Percentiles rank a stretch among this genome's conserved stretches.
These are phyloP conservation scores for Plasmodium fragile DNA, from an alignment of 169 alveolate species.

Conservation along the genomic window DNA sequence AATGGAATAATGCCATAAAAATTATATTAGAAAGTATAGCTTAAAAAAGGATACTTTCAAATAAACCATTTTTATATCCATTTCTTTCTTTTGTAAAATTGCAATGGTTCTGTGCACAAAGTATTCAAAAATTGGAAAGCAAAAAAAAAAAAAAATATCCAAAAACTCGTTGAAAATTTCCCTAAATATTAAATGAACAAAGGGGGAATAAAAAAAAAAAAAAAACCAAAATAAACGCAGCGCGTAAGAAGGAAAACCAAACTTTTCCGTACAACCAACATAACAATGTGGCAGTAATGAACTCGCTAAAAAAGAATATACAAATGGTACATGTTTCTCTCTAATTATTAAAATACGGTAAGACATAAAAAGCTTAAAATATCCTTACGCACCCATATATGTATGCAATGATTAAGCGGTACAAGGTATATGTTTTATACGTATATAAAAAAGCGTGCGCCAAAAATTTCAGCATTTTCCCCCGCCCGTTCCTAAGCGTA, in stretches of 20 bases:
- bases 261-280: not conserved
- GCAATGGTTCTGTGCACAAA: constrained; percentile 22
- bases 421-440: not conserved
- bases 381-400: not conserved
- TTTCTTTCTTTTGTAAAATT: not conserved
- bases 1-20: not conserved
- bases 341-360: not conserved
- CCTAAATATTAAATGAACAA: not conserved
- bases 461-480: not conserved
- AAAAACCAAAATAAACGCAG: not conserved
- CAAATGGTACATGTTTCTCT: not conserved
- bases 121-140: constrained; percentile 1
- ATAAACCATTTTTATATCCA: not conserved
- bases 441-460: not conserved
- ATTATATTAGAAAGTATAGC: not conserved
- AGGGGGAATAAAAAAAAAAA: not conserved
- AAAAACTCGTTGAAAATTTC: not conserved
- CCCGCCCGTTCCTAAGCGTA: not conserved
- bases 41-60: not conserved
- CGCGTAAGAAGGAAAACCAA: not conserved
- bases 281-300: not conserved
- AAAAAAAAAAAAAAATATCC: not conserved
- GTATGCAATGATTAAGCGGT: not conserved
- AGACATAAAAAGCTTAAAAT: not conserved
- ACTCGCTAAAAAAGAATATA: not conserved